Base-by-base conservation (phyloP, 306 rosid genomes). In the Cicer chorassanicum region DNA sequence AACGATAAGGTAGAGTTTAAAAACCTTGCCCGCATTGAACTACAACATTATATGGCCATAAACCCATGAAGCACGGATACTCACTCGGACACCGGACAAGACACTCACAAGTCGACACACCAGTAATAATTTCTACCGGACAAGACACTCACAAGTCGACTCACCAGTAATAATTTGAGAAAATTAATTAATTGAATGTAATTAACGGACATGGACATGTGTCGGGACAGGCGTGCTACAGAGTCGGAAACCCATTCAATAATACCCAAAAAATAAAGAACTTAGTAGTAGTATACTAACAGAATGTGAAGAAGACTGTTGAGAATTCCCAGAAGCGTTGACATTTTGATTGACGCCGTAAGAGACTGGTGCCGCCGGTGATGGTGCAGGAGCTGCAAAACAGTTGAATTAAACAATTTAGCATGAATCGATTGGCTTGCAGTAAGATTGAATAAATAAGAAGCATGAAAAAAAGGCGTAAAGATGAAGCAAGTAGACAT, bases 301-400 rank as follows among this genome's bases (percentile, higher is more conserved):
- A 73, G 79, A 64, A 76, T 54, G 75, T 19, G 84, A n/a, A 12
- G 80, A 44, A 3, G 81, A 53, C 74, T 65, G 87, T 56, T 78
- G 87, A 84, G 86, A 60, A 66, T 51, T 86, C 29, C 70, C 89
- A 36, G 85, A 66, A 53, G 51, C 8, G 16, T 48, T 66, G 6
- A 72, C 54, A 71, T 41, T 83, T 21, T 79, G 85, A 71, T 64
- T 71, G 15, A 42, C 15, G 7, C 51, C 57, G 24, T 74, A 66
- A 40, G 87, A 45, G 63, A 81, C 72, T 4, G 79, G 59, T 12
- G 78, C 11, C 9, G 21, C 72, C 36, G 73, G 59, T 10, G 74
- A 43, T 40, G 42, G 18, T 13, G 68, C 36, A 4, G 84, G 78
- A 70, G 75, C 79, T 64, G 18, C 74, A 81, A 56, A 75, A 44